These are phyloP conservation scores for Mercurialis annua DNA, from an alignment of 345 rosid species.

Conservation along the genomic window DNA sequence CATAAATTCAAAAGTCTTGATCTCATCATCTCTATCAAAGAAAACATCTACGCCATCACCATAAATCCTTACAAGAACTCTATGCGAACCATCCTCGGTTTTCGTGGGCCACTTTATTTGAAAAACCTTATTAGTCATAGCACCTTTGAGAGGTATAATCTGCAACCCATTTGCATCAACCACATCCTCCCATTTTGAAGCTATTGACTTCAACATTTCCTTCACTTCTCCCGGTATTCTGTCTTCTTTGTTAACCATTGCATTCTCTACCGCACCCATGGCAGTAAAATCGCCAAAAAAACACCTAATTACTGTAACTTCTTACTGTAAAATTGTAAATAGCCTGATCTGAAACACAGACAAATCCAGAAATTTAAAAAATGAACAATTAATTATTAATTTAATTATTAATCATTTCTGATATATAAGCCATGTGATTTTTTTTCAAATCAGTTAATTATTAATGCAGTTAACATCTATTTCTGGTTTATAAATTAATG, in stretches of 20 bases:
- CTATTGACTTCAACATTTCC: constrained; percentile 30
- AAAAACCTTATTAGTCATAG: constrained; percentile 32
- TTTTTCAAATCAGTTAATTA: not conserved
- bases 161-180: constrained; percentile 22
- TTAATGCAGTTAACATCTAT: too few relatives aligned
- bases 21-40: constrained; percentile 26
- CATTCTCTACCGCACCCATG: constrained; percentile 32
- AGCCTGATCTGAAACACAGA: not conserved
- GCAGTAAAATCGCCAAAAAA: constrained; percentile 3
- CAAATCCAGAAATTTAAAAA: not conserved
- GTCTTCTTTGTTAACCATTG: constrained; percentile 11
- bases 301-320: not conserved
- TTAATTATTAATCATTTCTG: too few relatives aligned
- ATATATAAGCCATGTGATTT: too few relatives aligned
- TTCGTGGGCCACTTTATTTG: constrained; percentile 29
- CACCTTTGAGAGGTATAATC: constrained; percentile 33
- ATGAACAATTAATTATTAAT: not conserved
- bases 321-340: not conserved
- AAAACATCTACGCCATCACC: constrained; percentile 34
- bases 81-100: constrained; percentile 8
- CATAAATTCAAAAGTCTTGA: constrained; percentile 32
- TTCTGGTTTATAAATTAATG: too few relatives aligned
- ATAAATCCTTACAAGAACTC: constrained; percentile 30
- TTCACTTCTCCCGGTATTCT: constrained; percentile 25
- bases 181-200: constrained; percentile 30